Evolutionary conservation across 2,329 filamentous ascomycete species (phyloP).

Genomic region (Trichoderma oligosporum): DNA sequence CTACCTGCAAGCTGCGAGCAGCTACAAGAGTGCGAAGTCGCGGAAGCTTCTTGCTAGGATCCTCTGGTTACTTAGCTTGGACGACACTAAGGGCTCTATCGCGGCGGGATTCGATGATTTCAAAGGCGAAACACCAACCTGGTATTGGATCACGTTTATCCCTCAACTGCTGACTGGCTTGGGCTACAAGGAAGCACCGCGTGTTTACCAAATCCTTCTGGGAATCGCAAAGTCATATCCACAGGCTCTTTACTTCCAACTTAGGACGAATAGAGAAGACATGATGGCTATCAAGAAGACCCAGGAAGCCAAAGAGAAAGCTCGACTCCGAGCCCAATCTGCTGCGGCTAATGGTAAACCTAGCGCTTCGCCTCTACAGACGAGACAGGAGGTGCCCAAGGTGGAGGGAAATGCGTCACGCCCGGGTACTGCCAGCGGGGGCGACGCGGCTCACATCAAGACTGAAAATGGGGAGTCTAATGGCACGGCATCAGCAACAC

Average conservation of each 20-base stretch:
- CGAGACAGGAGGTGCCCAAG: constrained; percentile 50
- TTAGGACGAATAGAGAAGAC: constrained; percentile 90
- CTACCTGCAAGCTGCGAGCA: constrained; percentile 90
- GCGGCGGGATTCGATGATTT: constrained; percentile 88
- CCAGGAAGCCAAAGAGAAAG: constrained; percentile 70
- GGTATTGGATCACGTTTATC: constrained; percentile 99
- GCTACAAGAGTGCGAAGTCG: constrained; percentile 96
- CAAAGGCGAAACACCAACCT: constrained; percentile 94
- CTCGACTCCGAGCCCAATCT: constrained; percentile 48
- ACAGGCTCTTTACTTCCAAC: constrained; percentile 91
- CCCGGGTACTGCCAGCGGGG: constrained; percentile 50
- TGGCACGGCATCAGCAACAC: constrained; percentile 26
- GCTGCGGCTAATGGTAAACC: constrained; percentile 42
- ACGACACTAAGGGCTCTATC: constrained; percentile 80
- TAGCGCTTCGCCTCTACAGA: constrained; percentile 45
- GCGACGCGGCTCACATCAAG: constrained; percentile 42
- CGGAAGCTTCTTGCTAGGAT: constrained; percentile 90
- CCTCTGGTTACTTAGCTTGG: constrained; percentile 90
- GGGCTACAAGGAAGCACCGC: constrained; percentile 83
- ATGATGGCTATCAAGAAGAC: constrained; percentile 88
- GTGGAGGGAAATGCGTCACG: constrained; percentile 41
- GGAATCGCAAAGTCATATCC: constrained; percentile 96
- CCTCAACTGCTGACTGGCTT: constrained; percentile 91
- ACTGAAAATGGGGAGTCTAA: constrained; percentile 40
- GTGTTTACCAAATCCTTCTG: constrained; percentile 79